Evolutionary conservation across 2,329 filamentous ascomycete genomes (phyloP), one percentile per base, ranked within the genome.

Genomic region (Berkeleyomyces basicola): DNA sequence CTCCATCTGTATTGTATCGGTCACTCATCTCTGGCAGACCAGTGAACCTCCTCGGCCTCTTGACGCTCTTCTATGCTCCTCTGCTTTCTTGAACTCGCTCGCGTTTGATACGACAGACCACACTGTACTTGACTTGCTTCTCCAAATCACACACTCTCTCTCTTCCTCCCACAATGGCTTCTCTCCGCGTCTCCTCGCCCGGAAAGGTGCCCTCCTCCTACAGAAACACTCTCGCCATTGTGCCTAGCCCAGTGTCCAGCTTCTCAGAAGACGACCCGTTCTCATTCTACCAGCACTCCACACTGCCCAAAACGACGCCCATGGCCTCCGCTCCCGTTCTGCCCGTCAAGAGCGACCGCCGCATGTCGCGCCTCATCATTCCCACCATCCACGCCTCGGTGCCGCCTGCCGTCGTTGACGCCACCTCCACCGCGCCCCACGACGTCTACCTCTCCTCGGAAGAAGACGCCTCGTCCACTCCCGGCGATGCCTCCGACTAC

Each of bases 361-460:
- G 78, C 63, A 68, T 71, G 14, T 79, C 77, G 3, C 72, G 72
- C 39, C 59, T 79, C 11, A 71, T 79, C 49, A 72, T 64, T 47
- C 59, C 63, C n/a, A 55, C 43, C 55, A 59, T 58, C 36, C 49
- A 40, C 31, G 36, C 49, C 39, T 55, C 61, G n/a, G 39, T 46
- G 11, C 40, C 58, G n/a, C 59, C 58, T 23, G 46, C 58, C 6
- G 33, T 40, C 16, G 49, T 58, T 33, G 53, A 57, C 3, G 14
- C 55, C 33, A 59, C 55, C n/a, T 59, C 55, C 37, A 31, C 58
- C 7, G 46, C 76, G 1, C 79, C 81, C 4, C 82, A 84, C 69
- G 79, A 83, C 63, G 68, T 81, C 64, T 86, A 86, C 70, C 78
- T 86, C 36, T 85, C 82, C 1, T 84, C 82, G 0, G 83, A 86